Base-by-base conservation (phyloP, 2,329 filamentous ascomycete species). In the Ophiocordyceps sinensis region DNA sequence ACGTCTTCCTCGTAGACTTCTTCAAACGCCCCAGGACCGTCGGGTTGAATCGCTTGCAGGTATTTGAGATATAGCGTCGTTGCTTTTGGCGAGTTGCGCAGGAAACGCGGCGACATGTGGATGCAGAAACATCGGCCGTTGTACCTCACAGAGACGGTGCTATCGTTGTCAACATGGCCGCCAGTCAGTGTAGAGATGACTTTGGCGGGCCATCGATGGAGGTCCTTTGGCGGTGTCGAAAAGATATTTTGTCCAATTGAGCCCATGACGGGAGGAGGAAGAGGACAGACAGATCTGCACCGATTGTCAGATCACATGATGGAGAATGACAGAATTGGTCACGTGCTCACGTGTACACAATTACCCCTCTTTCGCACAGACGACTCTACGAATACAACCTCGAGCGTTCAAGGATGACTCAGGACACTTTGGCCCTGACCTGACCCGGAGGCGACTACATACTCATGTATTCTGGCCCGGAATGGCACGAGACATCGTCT, bases 81-180 rank as follows among this genome's bases (percentile, higher is more conserved):
- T 12, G 29, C 38, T 12, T 28, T 32, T n/a, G 29, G 38, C 26
- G 29, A 39, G 38, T 34, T 39, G 3, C 23, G 21, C 15, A 39
- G 29, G 14, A 39, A 39, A 39, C 19, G 38, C 5, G 38, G 29
- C 29, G 38, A 39, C 38, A 34, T 39, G 29, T 39, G 29, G 13
- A 39, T 26, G 10, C 14, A 9, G 38, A 39, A 39, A 28, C 38
- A 39, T 15, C 38, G 12, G 38, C 38, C 38, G 13, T 39, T 9
- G 13, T 39, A 17, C 38, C 29, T 34, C 29, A 39, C 38, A 34
- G 38, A 39, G 17, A 34, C 12, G 1, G 38, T 39, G 14, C 29
- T 39, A 14, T 34, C 17, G 23, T 39, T 14, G 30, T 34, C 29
- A 6, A 39, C 29, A 10, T 39, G 29, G 13, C 38, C 29, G 38